These are phyloP conservation scores for Chalciporus sphaerocephalus DNA, from an alignment of 768 basidiomycete genomes.

Conservation along the genomic window DNA sequence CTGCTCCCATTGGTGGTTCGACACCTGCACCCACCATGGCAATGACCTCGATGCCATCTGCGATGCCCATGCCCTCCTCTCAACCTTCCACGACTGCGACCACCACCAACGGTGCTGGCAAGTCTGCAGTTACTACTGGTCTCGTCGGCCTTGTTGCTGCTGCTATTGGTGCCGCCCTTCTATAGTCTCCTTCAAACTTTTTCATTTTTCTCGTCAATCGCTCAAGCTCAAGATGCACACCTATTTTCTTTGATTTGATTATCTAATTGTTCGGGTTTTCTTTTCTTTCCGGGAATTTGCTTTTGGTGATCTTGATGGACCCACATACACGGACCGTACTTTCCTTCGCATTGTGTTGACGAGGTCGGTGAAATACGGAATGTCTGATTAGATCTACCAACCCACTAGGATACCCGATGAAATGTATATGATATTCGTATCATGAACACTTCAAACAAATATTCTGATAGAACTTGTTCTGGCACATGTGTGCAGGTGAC, in stretches of 20 bases:
- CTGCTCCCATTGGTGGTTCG: constrained; percentile 50
- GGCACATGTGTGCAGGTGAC: too few species aligned
- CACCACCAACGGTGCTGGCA: constrained; percentile 18
- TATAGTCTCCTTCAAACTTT: constrained; percentile 9
- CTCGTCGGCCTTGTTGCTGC: constrained; percentile 19
- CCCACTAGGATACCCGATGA: background rate
- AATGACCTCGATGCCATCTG: background rate
- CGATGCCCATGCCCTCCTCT: background rate
- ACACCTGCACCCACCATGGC: constrained; percentile 13
- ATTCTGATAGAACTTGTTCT: too few species aligned
- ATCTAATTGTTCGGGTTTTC: background rate
- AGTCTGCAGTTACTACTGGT: constrained; percentile 21
- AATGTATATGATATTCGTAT: constrained; percentile 4
- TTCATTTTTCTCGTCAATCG: background rate
- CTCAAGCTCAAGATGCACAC: background rate
- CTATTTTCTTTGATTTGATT: background rate
- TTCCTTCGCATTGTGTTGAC: too few species aligned
- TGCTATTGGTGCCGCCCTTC: constrained; percentile 19
- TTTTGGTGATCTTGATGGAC: background rate
- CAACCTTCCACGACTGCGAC: background rate
- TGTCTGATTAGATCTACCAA: constrained; percentile 2
- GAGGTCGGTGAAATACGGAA: constrained; percentile 4
- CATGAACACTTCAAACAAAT: too few species aligned
- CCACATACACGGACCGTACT: too few species aligned
- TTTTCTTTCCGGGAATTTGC: background rate